Percentiles rank a stretch among this genome's conserved stretches.
These are phyloP conservation scores for Giardia duodenalis DNA, from an alignment of 208 protist species.

Conservation along the genomic window DNA sequence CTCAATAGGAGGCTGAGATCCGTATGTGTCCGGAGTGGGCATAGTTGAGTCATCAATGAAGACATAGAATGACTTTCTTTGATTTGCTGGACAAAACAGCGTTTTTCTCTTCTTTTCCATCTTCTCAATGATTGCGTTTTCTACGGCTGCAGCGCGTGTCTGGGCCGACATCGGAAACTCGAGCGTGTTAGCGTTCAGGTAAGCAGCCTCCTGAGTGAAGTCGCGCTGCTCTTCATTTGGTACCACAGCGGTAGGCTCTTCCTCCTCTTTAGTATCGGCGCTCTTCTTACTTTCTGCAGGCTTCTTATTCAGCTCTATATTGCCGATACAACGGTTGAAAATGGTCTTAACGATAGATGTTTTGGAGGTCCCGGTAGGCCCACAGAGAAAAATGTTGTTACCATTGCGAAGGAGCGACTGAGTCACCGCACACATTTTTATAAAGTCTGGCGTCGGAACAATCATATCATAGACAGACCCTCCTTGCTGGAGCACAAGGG, in stretches of 20 bases:
- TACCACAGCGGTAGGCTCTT: neutral
- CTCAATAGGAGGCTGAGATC: slow-evolving; percentile 84
- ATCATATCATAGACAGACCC: slow-evolving; percentile 30
- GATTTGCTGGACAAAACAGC: slow-evolving; percentile 54
- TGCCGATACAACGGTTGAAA: neutral
- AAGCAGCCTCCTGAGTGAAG: neutral
- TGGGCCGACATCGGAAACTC: slow-evolving; percentile 26
- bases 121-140: slow-evolving; percentile 9
- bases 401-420: neutral
- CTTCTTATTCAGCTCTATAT: neutral
- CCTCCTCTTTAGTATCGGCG: neutral
- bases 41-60: slow-evolving; percentile 94
- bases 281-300: neutral
- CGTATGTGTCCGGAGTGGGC: slow-evolving; percentile 78
- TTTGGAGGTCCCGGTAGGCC: slow-evolving; percentile 7
- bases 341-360: slow-evolving; percentile 26
- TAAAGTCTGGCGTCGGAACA: slow-evolving; percentile 23
- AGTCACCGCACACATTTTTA: neutral
- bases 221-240: neutral
- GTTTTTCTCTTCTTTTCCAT: slow-evolving; percentile 50
- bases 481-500: neutral
- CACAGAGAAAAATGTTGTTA: neutral
- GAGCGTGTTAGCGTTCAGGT: neutral
- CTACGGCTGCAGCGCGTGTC: neutral
- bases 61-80: slow-evolving; percentile 69